Evolutionary conservation across 345 rosid genomes (phyloP), one percentile per base, ranked within the genome.

Genomic region (Ailanthus altissimus): DNA sequence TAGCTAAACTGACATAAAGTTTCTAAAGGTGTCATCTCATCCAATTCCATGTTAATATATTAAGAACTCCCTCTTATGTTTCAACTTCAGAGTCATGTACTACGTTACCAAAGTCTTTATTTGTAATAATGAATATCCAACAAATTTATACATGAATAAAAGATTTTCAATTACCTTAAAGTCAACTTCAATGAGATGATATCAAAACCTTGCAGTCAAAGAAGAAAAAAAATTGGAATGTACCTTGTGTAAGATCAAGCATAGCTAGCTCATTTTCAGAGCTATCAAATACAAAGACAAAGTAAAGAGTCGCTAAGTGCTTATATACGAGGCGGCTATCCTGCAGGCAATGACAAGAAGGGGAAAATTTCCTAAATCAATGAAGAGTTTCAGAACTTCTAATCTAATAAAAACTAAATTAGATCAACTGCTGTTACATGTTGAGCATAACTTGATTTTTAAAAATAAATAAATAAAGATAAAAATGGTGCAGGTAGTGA

Each of bases 241-340:
- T 70, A 93, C 98, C 97, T 92, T 93, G 98, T 60, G 91, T 93
- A 69, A 93, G 90, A 79, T 96, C 98, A 71, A 96, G 99, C 93
- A 93, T 88, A 12, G 98, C 99, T 70, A 96, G 97, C 83, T 93
- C 97, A 84, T 92, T 96, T 83, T 96, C 99, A 10, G 91, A 91
- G 56, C 90, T 79, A 87, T 96, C 98, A 80, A 92, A 96, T 18
- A 94, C 87, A 36, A 91, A 85, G 32, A 93, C 93, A 64, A 96
- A 90, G 80, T 96, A 93, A 40, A 96, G 90, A 77, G 99, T 93
- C 26, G 99, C 97, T 59, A 75, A 93, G 80, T 93, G 98, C 76
- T 93, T 96, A 86, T 96, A 93, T 3, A 92, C 97, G 72, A 93
- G 91, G 73, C 92, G 88, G 59, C 89, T 80, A n/a, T 88, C 93